Percentiles rank a stretch among this genome's conserved stretches.
Evolutionary conservation across 306 rosid species (phyloP).

Genomic region (Sicyos baderoa): DNA sequence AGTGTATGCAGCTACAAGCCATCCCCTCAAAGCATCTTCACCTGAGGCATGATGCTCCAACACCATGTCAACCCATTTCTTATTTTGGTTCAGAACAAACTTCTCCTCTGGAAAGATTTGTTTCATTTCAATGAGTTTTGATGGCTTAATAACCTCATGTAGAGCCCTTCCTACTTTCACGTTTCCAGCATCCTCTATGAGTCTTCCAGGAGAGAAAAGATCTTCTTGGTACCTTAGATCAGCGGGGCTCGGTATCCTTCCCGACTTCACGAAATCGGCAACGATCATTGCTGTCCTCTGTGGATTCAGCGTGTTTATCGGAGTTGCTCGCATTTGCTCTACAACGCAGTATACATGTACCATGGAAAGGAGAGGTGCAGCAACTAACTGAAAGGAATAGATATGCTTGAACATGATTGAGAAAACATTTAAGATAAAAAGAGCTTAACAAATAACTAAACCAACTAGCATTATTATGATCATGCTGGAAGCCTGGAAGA

Average conservation of each 20-base stretch:
- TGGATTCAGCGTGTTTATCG: constrained; percentile 81
- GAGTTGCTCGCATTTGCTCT: constrained; percentile 91
- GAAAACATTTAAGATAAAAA: not conserved
- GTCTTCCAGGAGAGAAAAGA: constrained; percentile 54
- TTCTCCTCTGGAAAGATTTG: constrained; percentile 59
- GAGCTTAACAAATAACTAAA: not conserved
- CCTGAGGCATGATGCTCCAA: constrained; percentile 70
- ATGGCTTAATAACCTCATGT: constrained; percentile 59
- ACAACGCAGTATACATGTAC: constrained; percentile 62
- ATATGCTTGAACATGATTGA: not conserved
- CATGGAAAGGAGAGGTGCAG: constrained; percentile 59
- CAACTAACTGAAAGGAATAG: constrained; percentile 50
- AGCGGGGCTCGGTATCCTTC: constrained; percentile 69
- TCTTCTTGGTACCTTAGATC: constrained; percentile 81
- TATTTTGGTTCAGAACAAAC: constrained; percentile 50
- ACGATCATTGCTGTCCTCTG: constrained; percentile 86
- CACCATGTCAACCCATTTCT: constrained; percentile 62
- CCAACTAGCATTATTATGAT: not conserved
- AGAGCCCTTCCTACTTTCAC: constrained; percentile 69
- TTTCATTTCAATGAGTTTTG: constrained; percentile 49
- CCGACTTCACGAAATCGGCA: constrained; percentile 68
- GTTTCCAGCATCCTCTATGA: constrained; percentile 68
- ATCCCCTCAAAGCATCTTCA: constrained; percentile 89
- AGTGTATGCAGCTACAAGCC: constrained; percentile 87
- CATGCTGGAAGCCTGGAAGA: not conserved